Conservation (phyloP, 257 asterid genomes). For the Lycium barbarum region DNA sequence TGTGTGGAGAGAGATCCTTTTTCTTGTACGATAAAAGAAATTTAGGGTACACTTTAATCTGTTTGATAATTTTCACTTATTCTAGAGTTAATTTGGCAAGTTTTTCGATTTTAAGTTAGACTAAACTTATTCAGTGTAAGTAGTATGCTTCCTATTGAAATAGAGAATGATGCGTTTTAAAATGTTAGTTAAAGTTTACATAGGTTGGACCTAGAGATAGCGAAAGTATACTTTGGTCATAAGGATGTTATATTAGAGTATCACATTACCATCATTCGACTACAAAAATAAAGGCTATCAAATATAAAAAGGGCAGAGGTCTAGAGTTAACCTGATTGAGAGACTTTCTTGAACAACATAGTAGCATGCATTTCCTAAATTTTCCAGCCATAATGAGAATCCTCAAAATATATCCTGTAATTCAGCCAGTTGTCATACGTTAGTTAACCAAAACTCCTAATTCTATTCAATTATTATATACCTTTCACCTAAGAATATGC, state of each 20-base stretch:
- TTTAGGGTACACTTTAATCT: neutral
- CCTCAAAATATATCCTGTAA: constrained; percentile 35
- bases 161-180: neutral
- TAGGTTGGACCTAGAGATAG: neutral
- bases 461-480: neutral
- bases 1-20: neutral
- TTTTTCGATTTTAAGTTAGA: neutral
- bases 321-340: constrained; percentile 44
- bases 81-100: neutral
- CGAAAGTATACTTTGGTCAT: neutral
- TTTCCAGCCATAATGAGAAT: constrained; percentile 60
- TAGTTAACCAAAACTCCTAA: neutral
- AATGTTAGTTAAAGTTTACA: neutral
- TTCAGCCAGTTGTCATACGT: neutral
- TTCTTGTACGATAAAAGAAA: neutral
- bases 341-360: constrained; percentile 63
- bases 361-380: constrained; percentile 63
- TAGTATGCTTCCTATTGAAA: neutral
- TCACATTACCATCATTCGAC: neutral
- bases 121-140: neutral
- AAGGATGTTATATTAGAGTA: neutral
- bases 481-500: neutral
- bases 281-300: neutral
- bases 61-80: neutral
- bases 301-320: neutral